phyloP scores from a whole-genome alignment of 2,329 filamentous ascomycete genomes.

The Microdochium trichocladiopsis region DNA sequence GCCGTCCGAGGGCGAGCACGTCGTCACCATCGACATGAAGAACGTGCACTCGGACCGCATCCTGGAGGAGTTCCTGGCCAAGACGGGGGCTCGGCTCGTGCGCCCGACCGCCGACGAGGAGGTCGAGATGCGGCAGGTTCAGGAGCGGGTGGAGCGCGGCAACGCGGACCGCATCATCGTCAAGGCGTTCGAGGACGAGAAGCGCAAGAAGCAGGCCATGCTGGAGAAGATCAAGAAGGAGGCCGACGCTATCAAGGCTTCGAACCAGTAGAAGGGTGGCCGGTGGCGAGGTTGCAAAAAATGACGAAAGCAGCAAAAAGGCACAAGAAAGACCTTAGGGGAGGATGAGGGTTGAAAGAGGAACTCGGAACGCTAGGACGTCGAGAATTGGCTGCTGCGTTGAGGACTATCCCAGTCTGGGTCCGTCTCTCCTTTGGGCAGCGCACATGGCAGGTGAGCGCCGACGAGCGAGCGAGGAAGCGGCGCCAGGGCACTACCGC shows the following conservation, averaged over 20 bases:
- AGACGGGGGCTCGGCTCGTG: constrained; percentile 54
- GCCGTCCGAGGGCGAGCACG: constrained; percentile 39
- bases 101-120: constrained; percentile 52
- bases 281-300: neutral
- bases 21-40: constrained; percentile 57
- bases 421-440: too few relatives aligned
- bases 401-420: too few relatives aligned
- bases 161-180: constrained; percentile 48
- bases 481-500: too few relatives aligned
- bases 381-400: too few relatives aligned
- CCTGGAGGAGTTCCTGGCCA: constrained; percentile 51
- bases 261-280: constrained; percentile 13
- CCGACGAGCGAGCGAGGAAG: too few relatives aligned
- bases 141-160: constrained; percentile 43
- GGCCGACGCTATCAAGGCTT: constrained; percentile 33
- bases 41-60: constrained; percentile 54
- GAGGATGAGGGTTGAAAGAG: neutral
- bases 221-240: constrained; percentile 47
- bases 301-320: neutral
- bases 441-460: too few relatives aligned
- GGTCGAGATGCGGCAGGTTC: constrained; percentile 48
- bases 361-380: too few relatives aligned
- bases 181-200: constrained; percentile 44
- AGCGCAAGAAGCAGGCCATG: constrained; percentile 55
- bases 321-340: neutral